Evolutionary conservation across 345 rosid genomes (phyloP).

Genomic region (Hibiscus tridactylites): DNA sequence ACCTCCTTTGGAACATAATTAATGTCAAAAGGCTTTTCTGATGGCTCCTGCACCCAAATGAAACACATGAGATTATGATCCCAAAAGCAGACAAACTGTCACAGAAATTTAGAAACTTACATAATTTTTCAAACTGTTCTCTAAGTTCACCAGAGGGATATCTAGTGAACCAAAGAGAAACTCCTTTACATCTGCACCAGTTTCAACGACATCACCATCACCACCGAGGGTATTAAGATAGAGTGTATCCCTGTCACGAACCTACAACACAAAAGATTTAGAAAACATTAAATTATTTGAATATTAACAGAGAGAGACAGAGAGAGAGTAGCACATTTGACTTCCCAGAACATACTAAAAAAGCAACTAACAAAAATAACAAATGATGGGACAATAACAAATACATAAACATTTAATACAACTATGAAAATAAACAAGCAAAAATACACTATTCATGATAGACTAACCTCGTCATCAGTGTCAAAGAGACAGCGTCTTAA

Average conservation of each 20-base stretch:
- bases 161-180: conserved; percentile 82
- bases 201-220: conserved; percentile 53
- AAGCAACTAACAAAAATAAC: conserved; percentile 4
- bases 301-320: background rate
- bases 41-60: conserved; percentile 50
- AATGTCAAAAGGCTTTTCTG: conserved; percentile 77
- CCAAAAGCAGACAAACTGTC: conserved; percentile 9
- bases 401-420: background rate
- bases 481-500: conserved; percentile 89
- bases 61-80: conserved; percentile 19
- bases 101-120: conserved; percentile 36
- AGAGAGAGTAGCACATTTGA: background rate
- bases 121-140: conserved; percentile 82
- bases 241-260: conserved; percentile 95
- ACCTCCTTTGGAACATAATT: conserved; percentile 79
- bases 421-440: background rate
- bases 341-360: background rate
- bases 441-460: background rate
- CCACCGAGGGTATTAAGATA: conserved; percentile 73
- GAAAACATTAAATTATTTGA: background rate
- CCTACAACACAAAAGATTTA: conserved; percentile 36
- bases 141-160: conserved; percentile 77
- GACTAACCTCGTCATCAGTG: conserved; percentile 92
- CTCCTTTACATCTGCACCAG: conserved; percentile 49
- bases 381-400: background rate